phyloP scores from a whole-genome alignment of 1,284 basidiomycete species.

The Ganoderma sinense region DNA sequence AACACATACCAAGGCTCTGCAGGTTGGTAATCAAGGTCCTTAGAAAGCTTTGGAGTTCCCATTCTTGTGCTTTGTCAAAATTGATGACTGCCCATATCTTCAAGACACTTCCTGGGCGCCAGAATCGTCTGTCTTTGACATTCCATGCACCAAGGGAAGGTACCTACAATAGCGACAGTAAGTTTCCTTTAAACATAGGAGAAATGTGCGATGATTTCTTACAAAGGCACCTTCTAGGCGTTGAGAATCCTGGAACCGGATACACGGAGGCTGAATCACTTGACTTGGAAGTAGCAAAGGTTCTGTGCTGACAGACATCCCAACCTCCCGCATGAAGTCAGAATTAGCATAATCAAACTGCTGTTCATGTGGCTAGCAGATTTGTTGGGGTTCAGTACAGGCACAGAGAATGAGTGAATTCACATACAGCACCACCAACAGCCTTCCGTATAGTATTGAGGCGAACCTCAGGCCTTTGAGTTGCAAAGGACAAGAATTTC shows the following conservation, averaged over 20 bases:
- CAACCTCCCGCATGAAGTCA: constrained; percentile 42
- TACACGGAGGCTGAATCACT: not conserved
- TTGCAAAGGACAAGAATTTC: constrained; percentile 11
- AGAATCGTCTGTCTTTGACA: constrained; percentile 38
- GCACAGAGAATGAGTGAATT: too few species aligned
- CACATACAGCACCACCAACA: constrained; percentile 5
- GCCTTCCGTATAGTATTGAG: constrained; percentile 1
- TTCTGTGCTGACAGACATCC: constrained; percentile 36
- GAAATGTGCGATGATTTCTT: not conserved
- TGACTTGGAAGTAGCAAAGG: constrained; percentile 28
- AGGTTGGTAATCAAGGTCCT: constrained; percentile 38
- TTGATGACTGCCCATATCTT: constrained; percentile 39
- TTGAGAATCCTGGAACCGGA: not conserved
- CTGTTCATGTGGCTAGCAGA: constrained; percentile 16
- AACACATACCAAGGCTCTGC: constrained; percentile 41
- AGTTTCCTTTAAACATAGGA: constrained; percentile 8
- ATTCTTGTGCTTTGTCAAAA: constrained; percentile 21
- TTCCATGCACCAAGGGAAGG: constrained; percentile 42
- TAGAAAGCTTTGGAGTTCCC: constrained; percentile 29
- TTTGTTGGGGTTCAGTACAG: not conserved
- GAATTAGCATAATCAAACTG: constrained; percentile 43
- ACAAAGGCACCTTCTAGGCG: not conserved
- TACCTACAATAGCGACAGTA: not conserved
- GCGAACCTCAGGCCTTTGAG: constrained; percentile 12
- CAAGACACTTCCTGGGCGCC: constrained; percentile 19